These are phyloP conservation scores for Geotrichum candidum DNA, from an alignment of 1,139 yeast genomes.

Conservation along the genomic window DNA sequence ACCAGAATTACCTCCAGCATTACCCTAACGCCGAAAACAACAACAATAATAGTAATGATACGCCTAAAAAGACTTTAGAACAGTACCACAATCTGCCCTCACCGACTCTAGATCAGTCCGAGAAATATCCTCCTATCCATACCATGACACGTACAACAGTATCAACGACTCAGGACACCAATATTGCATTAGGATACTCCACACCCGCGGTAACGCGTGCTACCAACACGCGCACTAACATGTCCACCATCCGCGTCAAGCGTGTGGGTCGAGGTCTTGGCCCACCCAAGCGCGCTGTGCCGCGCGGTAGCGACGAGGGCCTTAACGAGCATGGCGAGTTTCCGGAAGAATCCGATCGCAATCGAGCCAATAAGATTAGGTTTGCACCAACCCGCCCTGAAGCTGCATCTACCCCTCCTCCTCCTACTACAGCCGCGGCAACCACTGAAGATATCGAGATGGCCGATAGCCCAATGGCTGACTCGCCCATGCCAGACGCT, in stretches of 20 bases:
- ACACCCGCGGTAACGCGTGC: conserved; percentile 39
- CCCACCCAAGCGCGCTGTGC: conserved; percentile 22
- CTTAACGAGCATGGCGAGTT: conserved; percentile 5
- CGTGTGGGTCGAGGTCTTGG: conserved; percentile 21
- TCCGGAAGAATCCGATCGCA: conserved; percentile 5
- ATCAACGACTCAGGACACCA: background rate
- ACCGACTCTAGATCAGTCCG: background rate
- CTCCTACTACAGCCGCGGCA: background rate
- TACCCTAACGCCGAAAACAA: background rate
- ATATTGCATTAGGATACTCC: conserved; percentile 14
- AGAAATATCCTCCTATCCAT: background rate
- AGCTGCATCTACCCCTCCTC: background rate
- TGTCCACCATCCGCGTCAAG: conserved; percentile 19
- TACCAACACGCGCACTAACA: conserved; percentile 9
- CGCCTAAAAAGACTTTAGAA: background rate
- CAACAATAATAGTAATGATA: no score
- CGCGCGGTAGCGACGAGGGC: conserved; percentile 17
- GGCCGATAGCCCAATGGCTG: conserved; percentile 1
- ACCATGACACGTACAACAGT: background rate
- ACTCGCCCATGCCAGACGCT: conserved; percentile 4
- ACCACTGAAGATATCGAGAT: background rate
- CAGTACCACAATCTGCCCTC: background rate
- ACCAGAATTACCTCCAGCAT: background rate
- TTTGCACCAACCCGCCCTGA: conserved; percentile 2
- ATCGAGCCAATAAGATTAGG: background rate